A percentile compares a stretch with the other conserved stretches of the same genome.
These are phyloP conservation scores for Canavalia gladiata DNA, from an alignment of 306 rosid species.

Conservation along the genomic window DNA sequence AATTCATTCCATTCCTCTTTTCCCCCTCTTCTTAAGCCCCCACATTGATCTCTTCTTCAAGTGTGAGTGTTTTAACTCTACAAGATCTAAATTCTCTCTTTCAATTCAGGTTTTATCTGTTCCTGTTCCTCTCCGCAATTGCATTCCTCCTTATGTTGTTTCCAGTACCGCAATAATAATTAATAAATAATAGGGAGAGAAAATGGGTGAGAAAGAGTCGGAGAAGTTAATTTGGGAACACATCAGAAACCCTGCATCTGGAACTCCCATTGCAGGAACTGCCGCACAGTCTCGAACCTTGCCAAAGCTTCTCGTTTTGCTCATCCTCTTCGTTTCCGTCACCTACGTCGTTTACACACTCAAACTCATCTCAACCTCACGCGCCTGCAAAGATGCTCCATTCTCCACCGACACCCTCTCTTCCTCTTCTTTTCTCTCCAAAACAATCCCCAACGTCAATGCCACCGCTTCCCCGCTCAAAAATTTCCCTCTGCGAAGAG, in stretches of 20 bases:
- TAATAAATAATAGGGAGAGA: neutral
- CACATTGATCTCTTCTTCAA: too few relatives aligned
- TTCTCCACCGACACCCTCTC: constrained; percentile 52
- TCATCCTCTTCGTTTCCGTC: constrained; percentile 78
- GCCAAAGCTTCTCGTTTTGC: constrained; percentile 69
- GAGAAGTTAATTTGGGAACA: constrained; percentile 80
- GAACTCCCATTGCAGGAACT: constrained; percentile 49
- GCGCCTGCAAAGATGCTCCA: constrained; percentile 59
- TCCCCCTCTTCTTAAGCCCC: too few relatives aligned
- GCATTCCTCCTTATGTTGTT: neutral
- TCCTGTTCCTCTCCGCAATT: neutral
- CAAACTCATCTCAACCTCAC: constrained; percentile 76
- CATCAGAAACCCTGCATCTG: constrained; percentile 60
- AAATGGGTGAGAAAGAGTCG: constrained; percentile 55
- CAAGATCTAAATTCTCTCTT: too few relatives aligned
- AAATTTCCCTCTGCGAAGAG: constrained; percentile 21
- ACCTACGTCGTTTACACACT: constrained; percentile 84
- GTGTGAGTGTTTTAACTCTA: too few relatives aligned
- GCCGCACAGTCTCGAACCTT: constrained; percentile 51
- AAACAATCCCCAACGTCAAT: constrained; percentile 21
- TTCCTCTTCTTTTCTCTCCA: neutral
- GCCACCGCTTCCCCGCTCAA: constrained; percentile 33
- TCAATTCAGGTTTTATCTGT: too few relatives aligned
- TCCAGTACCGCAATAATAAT: too few relatives aligned
- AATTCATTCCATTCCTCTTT: too few relatives aligned